phyloP scores from a whole-genome alignment of 371 early-diverging fungal genomes.

The Mucor circinelloides region DNA sequence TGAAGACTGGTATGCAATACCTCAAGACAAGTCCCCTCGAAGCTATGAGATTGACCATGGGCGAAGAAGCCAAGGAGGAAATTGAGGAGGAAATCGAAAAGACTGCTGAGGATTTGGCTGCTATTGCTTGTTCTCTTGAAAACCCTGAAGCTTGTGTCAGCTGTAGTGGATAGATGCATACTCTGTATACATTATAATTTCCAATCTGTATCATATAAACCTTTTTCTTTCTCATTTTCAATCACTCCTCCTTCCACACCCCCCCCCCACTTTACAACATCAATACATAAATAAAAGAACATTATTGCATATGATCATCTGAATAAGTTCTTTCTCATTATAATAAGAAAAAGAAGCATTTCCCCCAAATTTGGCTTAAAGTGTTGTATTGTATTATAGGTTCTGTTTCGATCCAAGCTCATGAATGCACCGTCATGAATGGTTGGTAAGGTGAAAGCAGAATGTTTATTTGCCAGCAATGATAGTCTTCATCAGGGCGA shows the following conservation, averaged over 20 bases:
- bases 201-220: background rate
- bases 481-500: too few relatives aligned
- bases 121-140: conserved; percentile 70
- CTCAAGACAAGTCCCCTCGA: conserved; percentile 92
- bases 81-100: conserved; percentile 25
- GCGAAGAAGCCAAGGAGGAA: conserved; percentile 36
- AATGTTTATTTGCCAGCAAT: background rate
- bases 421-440: too few relatives aligned
- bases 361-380: too few relatives aligned
- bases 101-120: conserved; percentile 49
- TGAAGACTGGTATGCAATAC: conserved; percentile 99
- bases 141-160: conserved; percentile 91
- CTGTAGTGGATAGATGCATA: conserved; percentile 74
- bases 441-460: too few relatives aligned
- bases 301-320: background rate
- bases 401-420: too few relatives aligned
- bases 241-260: background rate
- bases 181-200: background rate
- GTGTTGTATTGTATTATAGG: too few relatives aligned
- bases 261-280: background rate
- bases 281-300: background rate
- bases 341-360: too few relatives aligned
- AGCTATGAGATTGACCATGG: conserved; percentile 75
- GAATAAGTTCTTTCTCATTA: background rate
- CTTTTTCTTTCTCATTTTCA: background rate